phyloP scores from a whole-genome alignment of 2,329 filamentous ascomycete species.

The Talaromyces albobiverticillius region DNA sequence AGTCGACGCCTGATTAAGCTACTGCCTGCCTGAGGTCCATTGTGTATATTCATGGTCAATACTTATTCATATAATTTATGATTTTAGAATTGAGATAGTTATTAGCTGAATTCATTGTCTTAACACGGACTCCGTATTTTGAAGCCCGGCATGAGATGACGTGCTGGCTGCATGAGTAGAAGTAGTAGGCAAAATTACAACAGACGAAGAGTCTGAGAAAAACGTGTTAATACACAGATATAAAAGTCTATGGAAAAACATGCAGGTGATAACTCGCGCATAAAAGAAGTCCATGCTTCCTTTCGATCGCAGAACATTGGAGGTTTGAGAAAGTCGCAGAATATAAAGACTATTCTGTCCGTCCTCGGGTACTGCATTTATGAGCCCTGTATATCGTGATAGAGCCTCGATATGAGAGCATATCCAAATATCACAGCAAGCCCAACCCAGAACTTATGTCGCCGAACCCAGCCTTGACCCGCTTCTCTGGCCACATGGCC shows the following conservation, averaged over 20 bases:
- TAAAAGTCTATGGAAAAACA: slow-evolving; percentile 1
- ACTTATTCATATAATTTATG: no score
- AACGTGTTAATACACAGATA: slow-evolving; percentile 8
- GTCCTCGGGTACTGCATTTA: slow-evolving; percentile 1
- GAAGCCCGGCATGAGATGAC: neutral
- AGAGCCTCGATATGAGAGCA: slow-evolving; percentile 72
- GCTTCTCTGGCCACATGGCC: slow-evolving; percentile 71
- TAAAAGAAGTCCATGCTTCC: no score
- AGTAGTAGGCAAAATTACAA: neutral
- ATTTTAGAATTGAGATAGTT: no score
- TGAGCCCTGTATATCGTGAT: slow-evolving; percentile 53
- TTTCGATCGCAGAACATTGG: no score
- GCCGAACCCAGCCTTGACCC: slow-evolving; percentile 75
- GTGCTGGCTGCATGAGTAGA: neutral
- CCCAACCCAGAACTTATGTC: slow-evolving; percentile 73
- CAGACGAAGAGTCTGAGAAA: neutral
- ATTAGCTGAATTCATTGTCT: neutral
- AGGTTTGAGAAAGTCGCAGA: neutral
- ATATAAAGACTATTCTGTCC: neutral
- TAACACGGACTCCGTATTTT: no score
- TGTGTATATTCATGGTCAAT: no score
- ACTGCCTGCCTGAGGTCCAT: no score
- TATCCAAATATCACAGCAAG: slow-evolving; percentile 74
- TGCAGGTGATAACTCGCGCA: no score
- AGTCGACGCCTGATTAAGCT: neutral